phyloP scores from a whole-genome alignment of 2,329 filamentous ascomycete species.

The Pyrenophora seminiperda region DNA sequence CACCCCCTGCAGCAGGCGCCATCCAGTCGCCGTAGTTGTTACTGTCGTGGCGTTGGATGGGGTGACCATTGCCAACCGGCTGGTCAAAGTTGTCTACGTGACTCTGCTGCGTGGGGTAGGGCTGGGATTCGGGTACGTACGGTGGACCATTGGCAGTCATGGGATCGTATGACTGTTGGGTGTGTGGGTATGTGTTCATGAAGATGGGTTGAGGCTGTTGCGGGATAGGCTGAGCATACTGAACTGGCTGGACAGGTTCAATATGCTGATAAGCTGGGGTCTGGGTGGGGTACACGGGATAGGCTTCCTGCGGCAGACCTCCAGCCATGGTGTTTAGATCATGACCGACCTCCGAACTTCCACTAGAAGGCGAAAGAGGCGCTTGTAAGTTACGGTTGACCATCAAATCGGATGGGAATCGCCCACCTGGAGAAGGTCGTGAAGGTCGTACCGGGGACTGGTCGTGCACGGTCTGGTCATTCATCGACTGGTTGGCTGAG shows the following conservation, averaged over 20 bases:
- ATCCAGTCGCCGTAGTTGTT: constrained; percentile 61
- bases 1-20: constrained; percentile 55
- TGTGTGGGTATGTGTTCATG: constrained; percentile 23
- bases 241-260: constrained; percentile 16
- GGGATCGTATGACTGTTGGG: constrained; percentile 18
- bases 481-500: constrained; percentile 61
- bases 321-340: constrained; percentile 65
- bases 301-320: constrained; percentile 54
- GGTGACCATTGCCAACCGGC: constrained; percentile 4
- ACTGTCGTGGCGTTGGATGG: constrained; percentile 45
- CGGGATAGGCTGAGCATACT: constrained; percentile 12
- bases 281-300: constrained; percentile 31
- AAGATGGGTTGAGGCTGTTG: constrained; percentile 21
- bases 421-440: constrained; percentile 88
- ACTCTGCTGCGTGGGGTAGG: constrained; percentile 6
- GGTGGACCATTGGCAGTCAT: neutral
- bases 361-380: constrained; percentile 79
- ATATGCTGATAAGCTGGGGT: constrained; percentile 25
- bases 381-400: constrained; percentile 84
- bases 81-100: constrained; percentile 2
- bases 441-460: constrained; percentile 54
- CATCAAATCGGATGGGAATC: constrained; percentile 93
- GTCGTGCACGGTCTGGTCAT: constrained; percentile 42
- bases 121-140: constrained; percentile 5
- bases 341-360: constrained; percentile 70